Conservation (phyloP, 2,329 filamentous ascomycete genomes). For the Lachnum nothofagi region DNA sequence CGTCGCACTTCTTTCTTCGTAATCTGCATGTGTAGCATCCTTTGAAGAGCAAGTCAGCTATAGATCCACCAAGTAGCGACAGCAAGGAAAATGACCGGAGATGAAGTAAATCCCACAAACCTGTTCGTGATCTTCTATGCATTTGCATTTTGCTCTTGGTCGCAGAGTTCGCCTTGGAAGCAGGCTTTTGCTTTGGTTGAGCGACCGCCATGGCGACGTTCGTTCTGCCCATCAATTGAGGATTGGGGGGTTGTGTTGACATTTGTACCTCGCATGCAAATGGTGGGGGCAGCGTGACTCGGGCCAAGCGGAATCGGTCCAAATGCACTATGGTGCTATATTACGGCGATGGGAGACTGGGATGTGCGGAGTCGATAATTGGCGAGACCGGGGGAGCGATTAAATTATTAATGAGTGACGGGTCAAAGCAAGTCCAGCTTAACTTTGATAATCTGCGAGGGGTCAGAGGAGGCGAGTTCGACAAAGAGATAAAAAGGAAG, state of each 20-base stretch:
- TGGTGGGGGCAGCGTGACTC: slow-evolving; percentile 30
- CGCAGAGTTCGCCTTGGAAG: slow-evolving; percentile 50
- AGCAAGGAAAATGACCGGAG: slow-evolving; percentile 26
- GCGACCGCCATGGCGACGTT: slow-evolving; percentile 52
- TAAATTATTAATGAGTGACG: slow-evolving; percentile 39
- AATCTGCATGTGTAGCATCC: slow-evolving; percentile 66
- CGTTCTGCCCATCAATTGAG: slow-evolving; percentile 36
- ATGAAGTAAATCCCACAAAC: slow-evolving; percentile 49
- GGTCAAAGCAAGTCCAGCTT: slow-evolving; percentile 35
- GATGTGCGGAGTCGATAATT: slow-evolving; percentile 28
- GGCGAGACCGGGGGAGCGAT: slow-evolving; percentile 34
- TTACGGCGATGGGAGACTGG: slow-evolving; percentile 26
- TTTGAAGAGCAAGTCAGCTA: slow-evolving; percentile 31
- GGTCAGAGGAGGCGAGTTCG: slow-evolving; percentile 22
- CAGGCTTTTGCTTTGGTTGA: slow-evolving; percentile 55
- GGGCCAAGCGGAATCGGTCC: slow-evolving; percentile 22
- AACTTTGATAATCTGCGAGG: slow-evolving; percentile 24
- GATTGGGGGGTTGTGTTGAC: slow-evolving; percentile 61
- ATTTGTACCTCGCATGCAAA: slow-evolving; percentile 43
- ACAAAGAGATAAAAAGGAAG: slow-evolving; percentile 12
- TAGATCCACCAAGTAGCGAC: slow-evolving; percentile 50
- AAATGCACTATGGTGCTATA: slow-evolving; percentile 18
- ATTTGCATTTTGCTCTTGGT: slow-evolving; percentile 74
- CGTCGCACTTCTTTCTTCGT: slow-evolving; percentile 65
- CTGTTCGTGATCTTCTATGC: slow-evolving; percentile 90